Base-by-base conservation (phyloP, 768 basidiomycete genomes). In the Amanita pseudoporphyria region DNA sequence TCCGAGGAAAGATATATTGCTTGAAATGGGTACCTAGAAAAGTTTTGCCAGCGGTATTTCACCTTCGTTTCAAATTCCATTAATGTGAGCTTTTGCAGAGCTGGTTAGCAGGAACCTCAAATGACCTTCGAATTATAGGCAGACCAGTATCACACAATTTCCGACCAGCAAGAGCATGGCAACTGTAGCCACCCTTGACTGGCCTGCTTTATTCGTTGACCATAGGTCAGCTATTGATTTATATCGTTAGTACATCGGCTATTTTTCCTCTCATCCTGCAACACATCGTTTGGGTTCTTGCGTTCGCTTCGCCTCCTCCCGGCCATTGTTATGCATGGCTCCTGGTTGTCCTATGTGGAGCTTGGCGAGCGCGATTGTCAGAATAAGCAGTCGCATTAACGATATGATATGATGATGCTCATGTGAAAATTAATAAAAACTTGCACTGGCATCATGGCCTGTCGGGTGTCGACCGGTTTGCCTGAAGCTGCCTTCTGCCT, bases 121-220 rank as follows among this genome's bases (percentile, higher is more conserved):
- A 38, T n/a, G 46, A 32, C 46, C 7, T 14, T 10, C 38, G 1
- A 38, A 22, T 10, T 31, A 19, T 49, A 78, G n/a, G 76, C 67
- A 76, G n/a, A 70, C 65, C 46, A 76, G 71, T 1, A 60, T 78
- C n/a, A 71, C 77, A 12, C 81, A 83, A 54, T 73, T 84, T 47
- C 82, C 82, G 1, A 81, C 77, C 1, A 84, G 81, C n/a, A n/a
- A n/a, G 0, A 84, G 81, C 57, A 81, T 84, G 77, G 80, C 76
- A 52, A 30, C n/a, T 28, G 7, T 43, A 24, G 16, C 9, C n/a
- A 26, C 14, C 26, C 22, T 14, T 40, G 18, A 28, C 3, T 28
- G 3, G 26, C 26, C 26, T 7, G 7, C 7, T 28, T 28, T 28
- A 4, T 4, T 28, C 26, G 7, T 7, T 28, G 26, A 28, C 26